phyloP scores from a whole-genome alignment of 1,284 basidiomycete species.

The Ganoderma lingzhi region DNA sequence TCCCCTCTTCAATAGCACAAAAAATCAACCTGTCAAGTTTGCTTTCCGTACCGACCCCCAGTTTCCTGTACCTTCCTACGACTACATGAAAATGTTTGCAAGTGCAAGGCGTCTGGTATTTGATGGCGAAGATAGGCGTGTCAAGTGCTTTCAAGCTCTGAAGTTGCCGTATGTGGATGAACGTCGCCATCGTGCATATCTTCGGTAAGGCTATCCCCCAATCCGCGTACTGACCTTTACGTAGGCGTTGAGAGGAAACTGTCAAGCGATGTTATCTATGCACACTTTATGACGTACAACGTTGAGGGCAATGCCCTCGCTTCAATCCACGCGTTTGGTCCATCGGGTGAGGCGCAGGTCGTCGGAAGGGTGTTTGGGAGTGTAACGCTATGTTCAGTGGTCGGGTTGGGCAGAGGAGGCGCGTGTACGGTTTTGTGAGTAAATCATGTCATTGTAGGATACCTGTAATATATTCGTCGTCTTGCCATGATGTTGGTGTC shows the following conservation, averaged over 20 bases:
- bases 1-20: slow-evolving; percentile 46
- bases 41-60: slow-evolving; percentile 40
- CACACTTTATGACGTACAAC: neutral
- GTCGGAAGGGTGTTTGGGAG: neutral
- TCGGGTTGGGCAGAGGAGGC: neutral
- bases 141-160: slow-evolving; percentile 8
- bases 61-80: slow-evolving; percentile 36
- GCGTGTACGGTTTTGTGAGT: neutral
- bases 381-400: neutral
- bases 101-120: slow-evolving; percentile 34
- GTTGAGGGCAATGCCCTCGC: neutral
- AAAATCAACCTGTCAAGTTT: slow-evolving; percentile 56
- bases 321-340: neutral
- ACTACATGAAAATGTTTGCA: slow-evolving; percentile 38
- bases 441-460: neutral
- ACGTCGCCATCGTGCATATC: slow-evolving; percentile 1
- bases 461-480: neutral
- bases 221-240: neutral
- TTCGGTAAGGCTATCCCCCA: slow-evolving; percentile 7
- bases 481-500: neutral
- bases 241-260: neutral
- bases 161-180: slow-evolving; percentile 8
- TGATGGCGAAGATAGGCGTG: slow-evolving; percentile 18
- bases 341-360: neutral
- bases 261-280: neutral